Percentiles rank a stretch among this genome's conserved stretches.
Conservation (phyloP, 257 asterid genomes). For the Solanum raphanifolium region DNA sequence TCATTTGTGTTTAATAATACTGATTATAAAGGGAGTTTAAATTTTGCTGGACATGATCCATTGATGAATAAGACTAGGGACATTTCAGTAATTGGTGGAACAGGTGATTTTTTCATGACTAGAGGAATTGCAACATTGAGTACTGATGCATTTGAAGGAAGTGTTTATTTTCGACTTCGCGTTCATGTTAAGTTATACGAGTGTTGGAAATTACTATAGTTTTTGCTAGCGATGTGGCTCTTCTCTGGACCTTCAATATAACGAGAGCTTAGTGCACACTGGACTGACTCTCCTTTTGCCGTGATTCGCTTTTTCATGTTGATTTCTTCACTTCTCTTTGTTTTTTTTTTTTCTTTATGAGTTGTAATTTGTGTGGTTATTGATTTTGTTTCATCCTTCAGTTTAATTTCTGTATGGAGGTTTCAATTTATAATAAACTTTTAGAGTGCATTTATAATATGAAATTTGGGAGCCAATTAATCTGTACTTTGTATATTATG, state of each 20-base stretch:
- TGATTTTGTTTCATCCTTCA: neutral
- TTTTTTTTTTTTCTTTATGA: neutral
- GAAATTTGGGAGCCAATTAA: neutral
- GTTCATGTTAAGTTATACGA: conserved; percentile 34
- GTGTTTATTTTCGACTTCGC: conserved; percentile 25
- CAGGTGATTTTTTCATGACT: conserved; percentile 34
- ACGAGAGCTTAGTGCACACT: neutral
- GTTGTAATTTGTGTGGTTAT: neutral
- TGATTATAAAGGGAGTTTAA: conserved; percentile 24
- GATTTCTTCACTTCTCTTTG: neutral
- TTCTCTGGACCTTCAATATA: neutral
- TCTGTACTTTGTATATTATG: neutral
- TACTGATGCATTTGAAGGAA: conserved; percentile 37
- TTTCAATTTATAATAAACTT: neutral
- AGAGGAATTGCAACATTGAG: conserved; percentile 34
- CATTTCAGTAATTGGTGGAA: conserved; percentile 40
- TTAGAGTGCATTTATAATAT: neutral
- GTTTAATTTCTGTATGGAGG: neutral
- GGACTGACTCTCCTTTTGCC: neutral
- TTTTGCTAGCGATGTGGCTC: rapidly evolving
- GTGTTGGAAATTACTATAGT: conserved; percentile 16
- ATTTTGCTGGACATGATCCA: conserved; percentile 37
- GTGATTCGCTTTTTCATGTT: neutral
- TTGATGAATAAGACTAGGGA: conserved; percentile 33
- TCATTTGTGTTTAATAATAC: conserved; percentile 26